Conservation (phyloP, 371 early-diverging fungal species). For the Nosema muscidifuracis region DNA sequence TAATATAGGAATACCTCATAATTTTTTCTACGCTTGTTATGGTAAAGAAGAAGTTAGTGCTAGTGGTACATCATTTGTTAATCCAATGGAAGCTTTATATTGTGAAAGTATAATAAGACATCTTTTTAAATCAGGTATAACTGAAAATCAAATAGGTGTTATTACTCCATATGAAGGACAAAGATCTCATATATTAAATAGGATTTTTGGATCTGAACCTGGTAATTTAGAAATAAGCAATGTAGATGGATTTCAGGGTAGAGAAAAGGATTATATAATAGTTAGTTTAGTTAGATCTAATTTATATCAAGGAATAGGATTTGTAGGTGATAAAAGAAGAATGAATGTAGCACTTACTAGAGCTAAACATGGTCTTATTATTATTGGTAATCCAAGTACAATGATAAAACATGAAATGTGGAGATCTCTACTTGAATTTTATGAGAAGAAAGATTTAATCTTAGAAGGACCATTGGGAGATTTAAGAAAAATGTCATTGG, state of each 20-base stretch:
- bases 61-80: conserved; percentile 86
- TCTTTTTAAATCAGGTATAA: conserved; percentile 75
- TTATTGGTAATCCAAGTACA: conserved; percentile 89
- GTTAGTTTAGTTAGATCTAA: conserved; percentile 90
- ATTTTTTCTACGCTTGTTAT: conserved; percentile 82
- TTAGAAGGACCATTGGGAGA: conserved; percentile 85
- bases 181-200: conserved; percentile 72
- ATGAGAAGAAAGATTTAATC: conserved; percentile 75
- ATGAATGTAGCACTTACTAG: conserved; percentile 93
- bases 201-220: conserved; percentile 80
- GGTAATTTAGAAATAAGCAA: conserved; percentile 88
- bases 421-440: conserved; percentile 83
- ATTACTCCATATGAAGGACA: conserved; percentile 98
- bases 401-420: conserved; percentile 81
- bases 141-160: conserved; percentile 85
- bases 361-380: conserved; percentile 81
- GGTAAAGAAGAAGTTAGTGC: conserved; percentile 88
- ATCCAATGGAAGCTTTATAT: conserved; percentile 74
- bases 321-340: conserved; percentile 86
- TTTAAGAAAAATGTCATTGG: conserved; percentile 64
- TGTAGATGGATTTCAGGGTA: conserved; percentile 98
- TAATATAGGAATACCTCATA: conserved; percentile 89
- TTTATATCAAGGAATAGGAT: conserved; percentile 85
- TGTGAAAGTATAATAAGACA: conserved; percentile 84
- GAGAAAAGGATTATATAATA: conserved; percentile 97